Evolutionary conservation across 2,329 filamentous ascomycete species (phyloP).

Genomic region (Fusarium protoensiforme): DNA sequence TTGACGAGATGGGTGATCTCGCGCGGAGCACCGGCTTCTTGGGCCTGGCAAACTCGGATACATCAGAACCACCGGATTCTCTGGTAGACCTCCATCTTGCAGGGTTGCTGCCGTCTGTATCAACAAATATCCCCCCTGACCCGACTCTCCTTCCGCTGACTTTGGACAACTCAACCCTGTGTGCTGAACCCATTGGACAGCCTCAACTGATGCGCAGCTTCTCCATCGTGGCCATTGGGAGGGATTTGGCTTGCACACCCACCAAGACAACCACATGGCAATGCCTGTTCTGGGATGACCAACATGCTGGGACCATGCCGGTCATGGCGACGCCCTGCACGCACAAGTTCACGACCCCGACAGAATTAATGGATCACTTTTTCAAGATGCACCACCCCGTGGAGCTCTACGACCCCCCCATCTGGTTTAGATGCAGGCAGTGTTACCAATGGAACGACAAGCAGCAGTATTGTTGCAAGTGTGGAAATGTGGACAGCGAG

Average conservation of each 20-base stretch:
- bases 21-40: not conserved
- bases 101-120: not conserved
- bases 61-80: not conserved
- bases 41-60: not conserved
- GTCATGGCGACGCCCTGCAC: not conserved
- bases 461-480: not conserved
- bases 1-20: not conserved
- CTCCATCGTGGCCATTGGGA: slow-evolving; percentile 12
- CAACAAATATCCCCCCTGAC: not conserved
- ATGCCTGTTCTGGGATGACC: not conserved
- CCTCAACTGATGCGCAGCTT: not conserved
- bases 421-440: not conserved
- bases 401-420: not conserved
- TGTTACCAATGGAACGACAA: slow-evolving; percentile 7
- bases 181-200: not conserved
- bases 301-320: not conserved
- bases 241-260: not conserved
- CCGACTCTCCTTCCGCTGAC: not conserved
- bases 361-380: slow-evolving; percentile 1
- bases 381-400: not conserved
- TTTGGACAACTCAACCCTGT: not conserved
- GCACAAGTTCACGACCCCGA: not conserved
- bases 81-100: not conserved
- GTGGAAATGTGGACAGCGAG: not conserved
- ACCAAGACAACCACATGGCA: slow-evolving; percentile 2